Base-by-base conservation (phyloP, 2,329 filamentous ascomycete species). In the Cercospora brassicicola region DNA sequence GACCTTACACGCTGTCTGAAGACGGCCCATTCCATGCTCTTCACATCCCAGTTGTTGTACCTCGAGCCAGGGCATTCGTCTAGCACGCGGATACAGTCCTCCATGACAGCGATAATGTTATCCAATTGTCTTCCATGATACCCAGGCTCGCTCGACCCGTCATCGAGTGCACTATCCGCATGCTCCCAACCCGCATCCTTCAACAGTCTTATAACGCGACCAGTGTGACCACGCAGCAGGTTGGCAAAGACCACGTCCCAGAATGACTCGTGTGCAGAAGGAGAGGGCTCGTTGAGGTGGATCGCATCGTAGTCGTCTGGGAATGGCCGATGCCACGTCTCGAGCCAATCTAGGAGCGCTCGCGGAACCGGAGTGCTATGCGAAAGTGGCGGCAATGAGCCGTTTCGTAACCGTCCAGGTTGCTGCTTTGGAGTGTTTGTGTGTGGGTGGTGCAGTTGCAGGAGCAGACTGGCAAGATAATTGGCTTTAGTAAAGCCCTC, bases 241-340 rank as follows among this genome's bases (percentile, higher is more conserved):
- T 89, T 84, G 65, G 88, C 87, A 73, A 90, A 91, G n/a, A 97
- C 83, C 1, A 89, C 89, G 76, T 94, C 91, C 94, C 94, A 98
- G 80, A 93, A 98, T 39, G 91, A 83, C 28, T 85, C 83, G 75
- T 95, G 91, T 53, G 88, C 88, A 1, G 92, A 90, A 23, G 93
- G 92, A 67, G 91, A 91, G 0, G 91, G 91, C 56, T 85, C 84
- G 73, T 89, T 81, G 30, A 84, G 84, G 69, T 87, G 82, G 26
- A 97, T 85, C 3, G 88, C 84, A 42, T 88, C 83, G 26, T 91
- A 82, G 74, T 94, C 90, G 62, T 88, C 85, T 1, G 86, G 85
- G 73, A 91, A 91, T 28, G 90, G 85, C 70, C 91, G 88, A 76
- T 97, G 92, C 75, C 92, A 87, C 15, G 85, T 84, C 64, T 91